These are phyloP conservation scores for Orbilia ellipsospora DNA, from an alignment of 2,329 filamentous ascomycete species.

Conservation along the genomic window DNA sequence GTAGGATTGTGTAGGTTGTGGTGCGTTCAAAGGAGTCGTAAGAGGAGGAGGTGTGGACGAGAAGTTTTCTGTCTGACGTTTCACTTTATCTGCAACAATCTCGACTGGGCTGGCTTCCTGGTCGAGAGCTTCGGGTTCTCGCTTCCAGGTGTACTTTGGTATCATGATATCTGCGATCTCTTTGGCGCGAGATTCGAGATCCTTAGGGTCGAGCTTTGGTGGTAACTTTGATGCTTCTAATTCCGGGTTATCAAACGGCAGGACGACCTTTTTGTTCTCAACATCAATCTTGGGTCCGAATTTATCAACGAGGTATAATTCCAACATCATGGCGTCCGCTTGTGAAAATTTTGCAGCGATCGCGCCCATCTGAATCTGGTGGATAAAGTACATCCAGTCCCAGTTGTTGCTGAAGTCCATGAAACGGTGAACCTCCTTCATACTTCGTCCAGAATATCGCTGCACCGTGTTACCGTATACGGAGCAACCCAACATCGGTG, in stretches of 20 bases:
- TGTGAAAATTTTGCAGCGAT: slow-evolving; percentile 24
- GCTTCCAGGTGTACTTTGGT: slow-evolving; percentile 20
- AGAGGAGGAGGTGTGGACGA: slow-evolving; percentile 40
- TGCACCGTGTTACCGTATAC: slow-evolving; percentile 40
- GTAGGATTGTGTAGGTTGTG: slow-evolving; percentile 4
- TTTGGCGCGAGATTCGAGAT: not conserved
- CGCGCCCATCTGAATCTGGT: slow-evolving; percentile 35
- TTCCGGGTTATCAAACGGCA: slow-evolving; percentile 32
- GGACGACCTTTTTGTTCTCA: not conserved
- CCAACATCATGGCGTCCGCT: slow-evolving; percentile 21
- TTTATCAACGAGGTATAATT: slow-evolving; percentile 48
- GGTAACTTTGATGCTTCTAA: slow-evolving; percentile 33
- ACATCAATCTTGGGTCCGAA: slow-evolving; percentile 44
- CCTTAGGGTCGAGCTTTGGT: slow-evolving; percentile 26
- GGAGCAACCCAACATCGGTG: slow-evolving; percentile 40
- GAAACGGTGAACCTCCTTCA: slow-evolving; percentile 44
- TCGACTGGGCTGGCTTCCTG: not conserved
- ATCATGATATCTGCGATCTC: slow-evolving; percentile 10
- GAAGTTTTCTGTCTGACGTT: slow-evolving; percentile 14
- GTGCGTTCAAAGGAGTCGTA: slow-evolving; percentile 31
- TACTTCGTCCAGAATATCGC: slow-evolving; percentile 38
- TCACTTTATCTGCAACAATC: slow-evolving; percentile 13
- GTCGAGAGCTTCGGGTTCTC: slow-evolving; percentile 1
- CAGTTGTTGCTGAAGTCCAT: slow-evolving; percentile 39
- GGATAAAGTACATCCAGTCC: slow-evolving; percentile 49